These are phyloP conservation scores for Vigna trinervia DNA, from an alignment of 306 rosid genomes.

Conservation along the genomic window DNA sequence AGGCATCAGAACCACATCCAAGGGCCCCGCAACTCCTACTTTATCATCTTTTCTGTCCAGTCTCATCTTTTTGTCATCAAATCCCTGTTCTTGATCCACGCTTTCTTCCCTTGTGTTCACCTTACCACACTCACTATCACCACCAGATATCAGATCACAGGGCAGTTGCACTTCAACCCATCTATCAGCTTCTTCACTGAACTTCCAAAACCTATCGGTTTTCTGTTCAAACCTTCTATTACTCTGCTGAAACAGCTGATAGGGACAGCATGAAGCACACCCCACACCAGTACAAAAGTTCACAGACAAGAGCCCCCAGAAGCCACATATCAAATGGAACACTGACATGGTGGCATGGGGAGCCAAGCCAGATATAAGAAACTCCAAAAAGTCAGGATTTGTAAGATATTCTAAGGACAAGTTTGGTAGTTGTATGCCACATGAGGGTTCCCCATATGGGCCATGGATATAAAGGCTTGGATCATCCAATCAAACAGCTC, in stretches of 20 bases:
- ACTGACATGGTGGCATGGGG: constrained; percentile 59
- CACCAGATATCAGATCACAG: constrained; percentile 69
- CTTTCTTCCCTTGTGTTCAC: constrained; percentile 35
- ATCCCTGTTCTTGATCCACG: constrained; percentile 42
- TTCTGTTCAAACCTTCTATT: constrained; percentile 68
- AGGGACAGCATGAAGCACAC: constrained; percentile 64
- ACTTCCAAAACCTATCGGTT: constrained; percentile 84
- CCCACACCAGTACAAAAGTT: constrained; percentile 43
- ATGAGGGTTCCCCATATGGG: constrained; percentile 50
- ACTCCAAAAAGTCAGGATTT: constrained; percentile 40
- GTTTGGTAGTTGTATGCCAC: constrained; percentile 33
- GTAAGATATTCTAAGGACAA: constrained; percentile 37
- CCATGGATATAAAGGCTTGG: constrained; percentile 43
- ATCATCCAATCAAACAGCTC: constrained; percentile 39
- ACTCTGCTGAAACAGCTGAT: constrained; percentile 54
- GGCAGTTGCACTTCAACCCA: constrained; percentile 90
- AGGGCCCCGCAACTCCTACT: constrained; percentile 34
- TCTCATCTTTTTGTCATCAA: constrained; percentile 42
- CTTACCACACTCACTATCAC: constrained; percentile 52
- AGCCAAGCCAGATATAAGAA: constrained; percentile 32
- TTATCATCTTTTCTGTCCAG: constrained; percentile 30
- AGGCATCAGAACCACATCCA: constrained; percentile 51
- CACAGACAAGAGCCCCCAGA: constrained; percentile 54
- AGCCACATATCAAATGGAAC: constrained; percentile 58
- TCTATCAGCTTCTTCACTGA: constrained; percentile 64